Percentiles rank a stretch among this genome's conserved stretches.
phyloP scores from a whole-genome alignment of 345 rosid genomes.

The Acer yangbiense region DNA sequence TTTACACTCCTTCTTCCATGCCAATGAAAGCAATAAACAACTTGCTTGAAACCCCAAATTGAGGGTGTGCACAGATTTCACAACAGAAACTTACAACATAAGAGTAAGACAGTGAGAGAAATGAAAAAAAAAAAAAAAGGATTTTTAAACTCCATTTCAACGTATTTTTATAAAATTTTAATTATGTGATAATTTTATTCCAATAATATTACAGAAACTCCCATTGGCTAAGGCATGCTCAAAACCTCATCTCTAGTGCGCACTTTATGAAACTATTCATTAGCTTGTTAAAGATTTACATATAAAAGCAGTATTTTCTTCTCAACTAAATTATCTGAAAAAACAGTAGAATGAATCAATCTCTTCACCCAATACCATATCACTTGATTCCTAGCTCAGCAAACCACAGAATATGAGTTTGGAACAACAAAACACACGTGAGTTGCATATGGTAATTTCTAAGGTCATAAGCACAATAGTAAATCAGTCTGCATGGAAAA shows the following conservation, averaged over 20 bases:
- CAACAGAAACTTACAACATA: neutral
- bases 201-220: neutral
- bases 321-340: neutral
- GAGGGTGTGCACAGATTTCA: neutral
- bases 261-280: neutral
- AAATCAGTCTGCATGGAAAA: neutral
- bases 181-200: neutral
- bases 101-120: neutral
- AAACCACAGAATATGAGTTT: neutral
- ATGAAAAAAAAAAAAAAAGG: neutral
- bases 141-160: neutral
- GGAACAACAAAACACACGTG: neutral
- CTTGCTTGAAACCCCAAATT: neutral
- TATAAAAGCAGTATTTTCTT: neutral
- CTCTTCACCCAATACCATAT: conserved; percentile 5
- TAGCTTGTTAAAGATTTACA: neutral
- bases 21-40: neutral
- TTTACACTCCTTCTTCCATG: neutral
- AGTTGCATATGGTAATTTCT: neutral
- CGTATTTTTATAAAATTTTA: neutral
- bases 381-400: neutral
- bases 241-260: neutral
- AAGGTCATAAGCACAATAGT: neutral
- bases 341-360: neutral
- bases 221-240: neutral